Base-by-base conservation (phyloP, 2,329 filamentous ascomycete genomes). In the Ceratocystis cacaofunesta region DNA sequence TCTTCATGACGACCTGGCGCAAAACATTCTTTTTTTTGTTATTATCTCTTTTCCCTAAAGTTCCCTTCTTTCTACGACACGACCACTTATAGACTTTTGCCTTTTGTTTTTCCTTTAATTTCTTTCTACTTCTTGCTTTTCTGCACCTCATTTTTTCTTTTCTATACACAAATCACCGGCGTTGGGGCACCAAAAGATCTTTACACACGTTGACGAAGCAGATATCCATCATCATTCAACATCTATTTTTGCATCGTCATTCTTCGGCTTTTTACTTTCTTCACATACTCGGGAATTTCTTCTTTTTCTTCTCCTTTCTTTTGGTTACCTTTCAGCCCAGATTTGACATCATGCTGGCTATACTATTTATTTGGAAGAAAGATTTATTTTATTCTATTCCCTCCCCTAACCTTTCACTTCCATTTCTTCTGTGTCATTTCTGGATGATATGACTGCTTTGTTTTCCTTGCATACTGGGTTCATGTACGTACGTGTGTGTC, bases 111-210 rank as follows among this genome's bases (percentile, higher is more conserved):
- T n/a, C 3, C 41, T 52, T 57, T 65, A 22, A 22, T 7, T 57
- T 66, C 70, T 71, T 71, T 68, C 69, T 70, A 69, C 69, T 17
- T 63, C 36, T 63, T 48, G 19, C 2, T 48, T 44, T 60, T 66
- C 3, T 58, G 30, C 30, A 25, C 63, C 7, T 25, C 48, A 10
- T 65, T 25, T 46, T 46, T 64, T 44, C 8, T 46, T 61, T 43
- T 19, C 12, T 41, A 67, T 62, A 60, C 32, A 58, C 41, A 43
- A 44, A 22, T 30, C 55, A 58, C 55, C 10, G 46, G 41, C 32
- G 30, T 65, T 55, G 55, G 55, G 55, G 55, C 55, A 58, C 28
- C 12, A 58, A 58, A 58, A 58, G n/a, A 36, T 36, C 8, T 58
- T 25, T 58, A 58, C 55, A 57, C 30, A 30, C 55, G 3, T 58